These are phyloP conservation scores for Lumnitzera littorea DNA, from an alignment of 345 rosid species.

Conservation along the genomic window DNA sequence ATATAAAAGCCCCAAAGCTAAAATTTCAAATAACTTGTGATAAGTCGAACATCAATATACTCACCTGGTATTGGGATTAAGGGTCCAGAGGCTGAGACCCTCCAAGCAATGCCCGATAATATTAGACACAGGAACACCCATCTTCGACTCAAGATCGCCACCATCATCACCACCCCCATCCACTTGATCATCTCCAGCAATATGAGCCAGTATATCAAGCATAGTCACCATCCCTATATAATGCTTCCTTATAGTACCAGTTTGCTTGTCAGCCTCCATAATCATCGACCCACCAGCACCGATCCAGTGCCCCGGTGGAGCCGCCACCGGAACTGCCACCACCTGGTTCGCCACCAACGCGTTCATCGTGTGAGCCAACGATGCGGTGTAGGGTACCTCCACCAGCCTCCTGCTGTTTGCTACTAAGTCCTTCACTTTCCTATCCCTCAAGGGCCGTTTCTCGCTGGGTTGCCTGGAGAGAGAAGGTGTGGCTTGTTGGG, in stretches of 20 bases:
- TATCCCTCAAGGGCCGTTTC: constrained; percentile 13
- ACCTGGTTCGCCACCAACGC: constrained; percentile 62
- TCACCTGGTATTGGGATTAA: constrained; percentile 70
- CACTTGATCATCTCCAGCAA: constrained; percentile 33
- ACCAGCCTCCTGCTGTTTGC: constrained; percentile 37
- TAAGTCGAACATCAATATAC: not conserved
- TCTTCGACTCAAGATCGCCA: constrained; percentile 48
- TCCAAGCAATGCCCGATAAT: constrained; percentile 74
- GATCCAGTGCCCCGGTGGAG: constrained; percentile 90
- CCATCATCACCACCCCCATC: constrained; percentile 10
- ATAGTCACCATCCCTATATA: constrained; percentile 82
- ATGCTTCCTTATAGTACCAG: constrained; percentile 74
- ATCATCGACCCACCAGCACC: constrained; percentile 95
- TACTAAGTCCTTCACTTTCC: constrained; percentile 44
- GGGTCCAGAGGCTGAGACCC: constrained; percentile 83
- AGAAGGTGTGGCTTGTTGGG: not conserved
- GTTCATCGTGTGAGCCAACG: constrained; percentile 66
- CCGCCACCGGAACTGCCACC: constrained; percentile 72
- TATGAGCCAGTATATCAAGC: constrained; percentile 74
- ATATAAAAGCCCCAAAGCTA: no score
- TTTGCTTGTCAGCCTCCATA: constrained; percentile 77
- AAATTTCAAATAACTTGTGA: no score
- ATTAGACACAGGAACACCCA: constrained; percentile 54
- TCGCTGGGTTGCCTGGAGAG: not conserved
- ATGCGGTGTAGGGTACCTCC: constrained; percentile 73